Evolutionary conservation across 2,329 filamentous ascomycete genomes (phyloP).

Genomic region (Lachnellula arida): DNA sequence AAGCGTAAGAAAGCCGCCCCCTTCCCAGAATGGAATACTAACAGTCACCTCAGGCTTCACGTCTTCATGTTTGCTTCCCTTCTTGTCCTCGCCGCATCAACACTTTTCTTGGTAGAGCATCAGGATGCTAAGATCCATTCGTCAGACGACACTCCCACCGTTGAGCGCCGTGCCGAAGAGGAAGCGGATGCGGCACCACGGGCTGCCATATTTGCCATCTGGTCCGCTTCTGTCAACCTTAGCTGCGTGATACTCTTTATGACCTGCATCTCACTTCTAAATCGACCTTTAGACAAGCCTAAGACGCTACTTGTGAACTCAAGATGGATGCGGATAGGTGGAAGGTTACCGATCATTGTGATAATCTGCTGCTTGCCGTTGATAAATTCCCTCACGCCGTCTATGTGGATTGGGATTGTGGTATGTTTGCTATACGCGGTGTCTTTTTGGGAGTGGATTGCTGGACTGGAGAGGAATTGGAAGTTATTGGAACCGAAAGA

Average conservation of each 20-base stretch:
- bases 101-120: constrained; percentile 13
- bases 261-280: constrained; percentile 12
- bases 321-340: constrained; percentile 10
- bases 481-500: constrained; percentile 9
- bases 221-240: constrained; percentile 16
- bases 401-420: constrained; percentile 8
- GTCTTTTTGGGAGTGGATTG: constrained; percentile 14
- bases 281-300: constrained; percentile 11
- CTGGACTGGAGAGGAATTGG: constrained; percentile 14
- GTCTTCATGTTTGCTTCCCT: constrained; percentile 13
- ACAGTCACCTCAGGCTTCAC: constrained; percentile 6
- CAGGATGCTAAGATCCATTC: background rate
- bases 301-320: constrained; percentile 13
- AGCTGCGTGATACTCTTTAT: constrained; percentile 6
- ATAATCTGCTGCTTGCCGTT: constrained; percentile 14
- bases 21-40: background rate
- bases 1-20: constrained; percentile 5
- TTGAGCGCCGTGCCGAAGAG: background rate
- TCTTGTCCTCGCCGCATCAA: constrained; percentile 15
- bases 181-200: background rate
- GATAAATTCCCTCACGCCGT: background rate
- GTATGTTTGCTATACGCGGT: constrained; percentile 8
- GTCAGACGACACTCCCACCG: background rate
- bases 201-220: constrained; percentile 4
- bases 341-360: constrained; percentile 6